Evolutionary conservation across 768 basidiomycete genomes (phyloP), one percentile per base, ranked within the genome.

Genomic region (Leccinum barrowsii): DNA sequence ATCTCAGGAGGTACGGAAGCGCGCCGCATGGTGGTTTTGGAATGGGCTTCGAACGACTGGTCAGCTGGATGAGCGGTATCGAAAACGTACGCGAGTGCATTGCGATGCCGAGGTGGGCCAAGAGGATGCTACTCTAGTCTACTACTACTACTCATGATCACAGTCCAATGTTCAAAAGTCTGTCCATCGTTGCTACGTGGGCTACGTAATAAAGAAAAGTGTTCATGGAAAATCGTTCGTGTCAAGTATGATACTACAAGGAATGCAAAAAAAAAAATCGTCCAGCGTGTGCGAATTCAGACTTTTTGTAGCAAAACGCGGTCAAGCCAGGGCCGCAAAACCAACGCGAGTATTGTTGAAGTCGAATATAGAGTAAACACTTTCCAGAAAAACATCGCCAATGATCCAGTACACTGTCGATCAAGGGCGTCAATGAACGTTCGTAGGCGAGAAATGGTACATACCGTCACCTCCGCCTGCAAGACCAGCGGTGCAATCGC

Each of bases 1-100:
- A 97, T 64, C 70, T 97, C 63, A 78, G 96, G 59, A 80, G 79
- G 66, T 95, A 82, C 65, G 97, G 97, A 10, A 87, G 88, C 17
- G 88, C 91, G 19, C 90, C 93, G 3, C 96, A 98, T 73, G 94
- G 91, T 15, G 97, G 97, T 15, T 98, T 94, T 73, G 97, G 97
- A 5, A 79, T 98, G 78, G 97, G 97, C 2, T 97, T 96, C 67
- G 97, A 99, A 73, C 78, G 97, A 59, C 77, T 97, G 19, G 79
- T 98, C 17, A 84, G 85, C 47, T 96, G 92, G 90, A 74, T 97
- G 11, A 85, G 87, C 19, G 94, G 94, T 0, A 79, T 92, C 48
- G 87, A 89, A 59, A 98, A 96, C 73, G 82, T 98, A n/a, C 79
- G 91, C 59, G 97, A 99, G 70, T 92, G 92, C 66, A 84, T 95